Conservation (phyloP, 192 early-diverging fungal genomes). For the Spinellus fusiger region DNA sequence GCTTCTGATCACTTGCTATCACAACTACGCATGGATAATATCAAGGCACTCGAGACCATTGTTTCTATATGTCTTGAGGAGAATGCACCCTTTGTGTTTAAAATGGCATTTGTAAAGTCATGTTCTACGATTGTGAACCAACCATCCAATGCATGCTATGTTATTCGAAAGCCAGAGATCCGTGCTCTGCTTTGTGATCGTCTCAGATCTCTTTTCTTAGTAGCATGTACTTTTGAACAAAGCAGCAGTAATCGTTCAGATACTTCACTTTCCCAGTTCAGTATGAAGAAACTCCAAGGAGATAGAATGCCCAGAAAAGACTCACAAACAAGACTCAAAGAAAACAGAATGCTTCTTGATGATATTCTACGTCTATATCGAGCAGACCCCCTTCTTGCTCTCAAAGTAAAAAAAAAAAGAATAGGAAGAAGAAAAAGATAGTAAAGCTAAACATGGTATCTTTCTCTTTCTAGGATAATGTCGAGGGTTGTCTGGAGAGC, state of each 20-base stretch:
- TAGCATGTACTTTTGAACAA: slow-evolving; percentile 24
- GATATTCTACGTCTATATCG: slow-evolving; percentile 2
- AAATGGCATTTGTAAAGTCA: slow-evolving; percentile 69
- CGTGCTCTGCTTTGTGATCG: slow-evolving; percentile 49
- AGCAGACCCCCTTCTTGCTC: slow-evolving; percentile 55
- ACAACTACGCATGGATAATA: slow-evolving; percentile 63
- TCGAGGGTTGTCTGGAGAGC: slow-evolving; percentile 49
- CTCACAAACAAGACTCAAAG: not conserved
- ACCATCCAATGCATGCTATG: too few relatives aligned
- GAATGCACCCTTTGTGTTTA: slow-evolving; percentile 61
- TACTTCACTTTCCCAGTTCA: not conserved
- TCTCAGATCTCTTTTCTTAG: slow-evolving; percentile 56
- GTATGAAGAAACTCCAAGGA: slow-evolving; percentile 19
- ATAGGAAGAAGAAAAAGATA: not conserved
- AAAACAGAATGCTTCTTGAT: slow-evolving; percentile 1
- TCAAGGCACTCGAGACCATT: slow-evolving; percentile 57
- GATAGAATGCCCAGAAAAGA: not conserved
- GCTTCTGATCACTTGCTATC: slow-evolving; percentile 64
- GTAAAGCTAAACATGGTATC: not conserved
- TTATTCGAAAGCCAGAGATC: too few relatives aligned
- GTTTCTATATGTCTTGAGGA: slow-evolving; percentile 63
- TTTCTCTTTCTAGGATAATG: slow-evolving; percentile 5
- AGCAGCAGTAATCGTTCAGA: slow-evolving; percentile 46
- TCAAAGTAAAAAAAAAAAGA: slow-evolving; percentile 43
- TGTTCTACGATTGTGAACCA: slow-evolving; percentile 61